Percentiles rank a stretch among this genome's conserved stretches.
Conservation (phyloP, 768 basidiomycete species). For the Termitomyces eurrhizus region DNA sequence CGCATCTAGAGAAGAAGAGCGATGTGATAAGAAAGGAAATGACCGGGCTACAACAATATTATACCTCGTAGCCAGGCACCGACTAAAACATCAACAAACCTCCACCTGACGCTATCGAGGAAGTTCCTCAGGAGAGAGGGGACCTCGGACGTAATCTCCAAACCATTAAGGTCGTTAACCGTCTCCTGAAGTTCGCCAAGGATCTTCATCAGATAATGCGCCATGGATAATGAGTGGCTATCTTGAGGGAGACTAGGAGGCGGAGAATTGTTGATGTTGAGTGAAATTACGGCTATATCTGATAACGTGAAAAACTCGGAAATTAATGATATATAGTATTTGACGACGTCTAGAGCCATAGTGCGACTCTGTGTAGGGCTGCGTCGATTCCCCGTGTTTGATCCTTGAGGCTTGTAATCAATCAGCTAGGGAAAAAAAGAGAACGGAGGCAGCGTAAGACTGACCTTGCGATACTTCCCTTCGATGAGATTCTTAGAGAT, state of each 20-base stretch:
- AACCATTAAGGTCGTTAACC: conserved; percentile 69
- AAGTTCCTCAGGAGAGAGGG: conserved; percentile 65
- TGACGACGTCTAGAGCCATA: conserved; percentile 81
- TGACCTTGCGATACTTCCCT: conserved; percentile 88
- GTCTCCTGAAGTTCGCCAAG: conserved; percentile 85
- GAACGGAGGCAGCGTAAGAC: neutral
- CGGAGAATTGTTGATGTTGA: conserved; percentile 34
- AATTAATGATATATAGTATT: conserved; percentile 71
- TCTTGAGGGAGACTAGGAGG: conserved; percentile 64
- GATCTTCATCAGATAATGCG: conserved; percentile 75
- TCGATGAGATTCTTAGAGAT: conserved; percentile 89
- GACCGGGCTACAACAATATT: conserved; percentile 14
- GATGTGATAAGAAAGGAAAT: neutral
- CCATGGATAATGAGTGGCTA: conserved; percentile 79
- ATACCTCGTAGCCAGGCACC: conserved; percentile 81
- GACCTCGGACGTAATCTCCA: conserved; percentile 80
- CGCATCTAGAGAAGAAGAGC: conserved; percentile 54
- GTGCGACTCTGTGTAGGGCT: conserved; percentile 77
- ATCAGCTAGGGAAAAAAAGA: neutral
- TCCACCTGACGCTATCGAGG: conserved; percentile 82
- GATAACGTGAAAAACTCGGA: conserved; percentile 82
- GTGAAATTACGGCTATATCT: conserved; percentile 66
- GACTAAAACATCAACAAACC: conserved; percentile 79
- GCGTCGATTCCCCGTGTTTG: conserved; percentile 52
- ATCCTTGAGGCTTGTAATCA: conserved; percentile 26